A percentile compares a stretch with the other conserved stretches of the same genome.
These are phyloP conservation scores for Amanita jacksonii DNA, from an alignment of 768 basidiomycete genomes.

Conservation along the genomic window DNA sequence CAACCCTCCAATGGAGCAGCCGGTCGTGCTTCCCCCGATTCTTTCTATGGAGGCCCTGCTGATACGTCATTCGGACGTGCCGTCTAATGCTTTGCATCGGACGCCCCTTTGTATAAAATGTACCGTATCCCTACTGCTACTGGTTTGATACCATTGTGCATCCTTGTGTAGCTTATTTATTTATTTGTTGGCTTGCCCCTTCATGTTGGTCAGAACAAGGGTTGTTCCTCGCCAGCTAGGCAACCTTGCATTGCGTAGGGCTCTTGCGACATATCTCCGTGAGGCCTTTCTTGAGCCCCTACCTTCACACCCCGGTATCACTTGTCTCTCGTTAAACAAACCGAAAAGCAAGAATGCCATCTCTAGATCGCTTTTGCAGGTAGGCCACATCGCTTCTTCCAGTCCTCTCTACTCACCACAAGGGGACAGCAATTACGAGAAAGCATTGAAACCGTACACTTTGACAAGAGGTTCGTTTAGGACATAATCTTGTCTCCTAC, in stretches of 20 bases:
- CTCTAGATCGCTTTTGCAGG: constrained; percentile 61
- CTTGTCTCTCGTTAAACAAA: constrained; percentile 69
- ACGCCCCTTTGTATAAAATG: too few relatives aligned
- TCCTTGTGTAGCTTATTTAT: background rate
- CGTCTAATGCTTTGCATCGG: too few relatives aligned
- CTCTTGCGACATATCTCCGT: background rate
- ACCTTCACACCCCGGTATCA: constrained; percentile 50
- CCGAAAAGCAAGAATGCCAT: constrained; percentile 86
- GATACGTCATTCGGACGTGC: too few relatives aligned
- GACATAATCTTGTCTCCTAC: background rate
- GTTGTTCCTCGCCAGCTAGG: background rate
- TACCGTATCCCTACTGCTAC: too few relatives aligned
- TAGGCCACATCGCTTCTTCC: constrained; percentile 17
- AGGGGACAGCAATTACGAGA: constrained; percentile 55
- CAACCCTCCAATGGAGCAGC: constrained; percentile 16
- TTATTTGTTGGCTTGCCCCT: background rate
- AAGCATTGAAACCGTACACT: constrained; percentile 55
- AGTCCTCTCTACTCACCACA: background rate
- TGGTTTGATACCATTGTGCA: too few relatives aligned
- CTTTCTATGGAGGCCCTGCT: constrained; percentile 26
- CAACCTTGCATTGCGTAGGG: background rate
- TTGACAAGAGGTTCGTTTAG: constrained; percentile 48
- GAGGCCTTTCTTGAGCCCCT: constrained; percentile 46
- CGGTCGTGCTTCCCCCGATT: constrained; percentile 30
- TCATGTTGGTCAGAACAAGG: background rate